Conservation (phyloP, 2,329 filamentous ascomycete genomes). For the Cordyceps fumosorosea region DNA sequence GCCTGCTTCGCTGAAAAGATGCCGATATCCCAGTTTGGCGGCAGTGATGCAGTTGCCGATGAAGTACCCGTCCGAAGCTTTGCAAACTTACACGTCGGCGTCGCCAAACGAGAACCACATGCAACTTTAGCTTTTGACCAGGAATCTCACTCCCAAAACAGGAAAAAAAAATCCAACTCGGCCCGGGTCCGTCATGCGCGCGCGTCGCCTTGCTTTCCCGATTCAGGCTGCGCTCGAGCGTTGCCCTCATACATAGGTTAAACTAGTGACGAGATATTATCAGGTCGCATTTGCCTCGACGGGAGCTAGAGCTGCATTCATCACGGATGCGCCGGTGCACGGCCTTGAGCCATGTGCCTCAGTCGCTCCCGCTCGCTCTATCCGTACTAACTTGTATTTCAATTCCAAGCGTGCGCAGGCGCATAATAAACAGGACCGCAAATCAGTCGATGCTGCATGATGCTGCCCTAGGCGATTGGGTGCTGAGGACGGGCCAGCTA, state of each 20-base stretch:
- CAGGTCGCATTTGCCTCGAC: neutral
- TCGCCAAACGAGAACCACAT: too few relatives aligned
- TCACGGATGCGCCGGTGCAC: neutral
- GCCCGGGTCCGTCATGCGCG: neutral
- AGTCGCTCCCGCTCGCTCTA: neutral
- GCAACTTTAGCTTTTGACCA: too few relatives aligned
- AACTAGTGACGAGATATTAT: neutral
- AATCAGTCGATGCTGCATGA: neutral
- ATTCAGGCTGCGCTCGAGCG: neutral
- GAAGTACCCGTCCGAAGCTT: too few relatives aligned
- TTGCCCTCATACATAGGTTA: too few relatives aligned
- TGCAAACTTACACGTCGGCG: too few relatives aligned
- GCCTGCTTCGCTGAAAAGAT: neutral
- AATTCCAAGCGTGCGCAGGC: neutral
- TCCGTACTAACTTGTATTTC: neutral
- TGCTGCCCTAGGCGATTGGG: too few relatives aligned
- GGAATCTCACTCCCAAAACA: too few relatives aligned
- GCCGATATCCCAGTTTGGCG: too few relatives aligned
- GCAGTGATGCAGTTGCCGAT: neutral
- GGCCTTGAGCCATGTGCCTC: neutral
- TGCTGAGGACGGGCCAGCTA: too few relatives aligned
- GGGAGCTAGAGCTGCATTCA: neutral
- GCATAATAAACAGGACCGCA: neutral
- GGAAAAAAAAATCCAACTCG: neutral
- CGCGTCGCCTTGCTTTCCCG: neutral